phyloP scores from a whole-genome alignment of 2,329 filamentous ascomycete species.

The Colletotrichum falcatum region DNA sequence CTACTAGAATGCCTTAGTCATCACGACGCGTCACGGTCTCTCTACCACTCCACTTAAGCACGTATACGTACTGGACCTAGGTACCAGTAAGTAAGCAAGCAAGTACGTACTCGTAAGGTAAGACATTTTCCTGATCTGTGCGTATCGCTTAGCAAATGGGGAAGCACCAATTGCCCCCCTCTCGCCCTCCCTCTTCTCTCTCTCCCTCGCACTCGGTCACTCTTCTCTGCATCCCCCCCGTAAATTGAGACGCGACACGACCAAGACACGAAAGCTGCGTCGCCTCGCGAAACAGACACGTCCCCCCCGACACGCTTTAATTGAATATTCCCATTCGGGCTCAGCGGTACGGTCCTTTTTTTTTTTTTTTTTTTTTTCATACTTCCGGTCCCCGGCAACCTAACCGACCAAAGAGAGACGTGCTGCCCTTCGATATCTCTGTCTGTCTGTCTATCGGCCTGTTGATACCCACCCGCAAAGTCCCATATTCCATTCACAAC shows the following conservation, averaged over 20 bases:
- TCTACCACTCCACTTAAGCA: no score
- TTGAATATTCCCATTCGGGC: conserved; percentile 42
- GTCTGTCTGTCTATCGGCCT: no score
- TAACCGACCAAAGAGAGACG: conserved; percentile 13
- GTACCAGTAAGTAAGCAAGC: no score
- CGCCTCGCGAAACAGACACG: conserved; percentile 60
- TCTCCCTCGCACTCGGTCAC: no score
- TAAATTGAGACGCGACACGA: conserved; percentile 46
- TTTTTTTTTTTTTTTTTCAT: background rate
- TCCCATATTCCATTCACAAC: background rate
- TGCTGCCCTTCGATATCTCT: no score
- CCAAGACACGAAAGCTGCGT: conserved; percentile 52
- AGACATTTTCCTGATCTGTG: background rate
- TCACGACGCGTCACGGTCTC: no score
- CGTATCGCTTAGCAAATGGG: conserved; percentile 24
- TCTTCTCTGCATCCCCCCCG: conserved; percentile 1
- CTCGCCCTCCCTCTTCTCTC: no score
- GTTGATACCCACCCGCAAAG: background rate
- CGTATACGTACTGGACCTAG: no score
- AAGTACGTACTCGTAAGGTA: background rate
- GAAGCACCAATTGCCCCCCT: conserved; percentile 21
- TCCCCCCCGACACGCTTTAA: conserved; percentile 43
- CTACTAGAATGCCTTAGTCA: no score
- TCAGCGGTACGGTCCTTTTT: conserved; percentile 26
- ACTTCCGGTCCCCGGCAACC: conserved; percentile 32